A percentile compares a stretch with the other conserved stretches of the same genome.
Conservation (phyloP, 2,329 filamentous ascomycete genomes). For the Botryotinia globosa region DNA sequence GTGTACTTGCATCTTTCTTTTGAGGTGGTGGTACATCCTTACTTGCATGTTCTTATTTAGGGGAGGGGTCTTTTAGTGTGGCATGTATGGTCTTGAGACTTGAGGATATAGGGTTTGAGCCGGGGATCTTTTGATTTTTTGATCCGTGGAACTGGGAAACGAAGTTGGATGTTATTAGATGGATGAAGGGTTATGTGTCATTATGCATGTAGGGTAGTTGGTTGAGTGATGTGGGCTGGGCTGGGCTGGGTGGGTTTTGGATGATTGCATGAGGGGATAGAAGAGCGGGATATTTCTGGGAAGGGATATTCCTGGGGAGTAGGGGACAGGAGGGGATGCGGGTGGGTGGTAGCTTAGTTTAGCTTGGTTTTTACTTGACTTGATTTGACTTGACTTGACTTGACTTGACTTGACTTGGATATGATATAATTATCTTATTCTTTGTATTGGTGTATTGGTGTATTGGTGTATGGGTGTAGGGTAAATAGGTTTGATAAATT, state of each 20-base stretch:
- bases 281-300: background rate
- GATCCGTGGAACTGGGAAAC: background rate
- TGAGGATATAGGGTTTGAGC: background rate
- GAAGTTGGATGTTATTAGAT: background rate
- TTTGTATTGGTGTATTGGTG: background rate
- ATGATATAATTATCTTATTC: background rate
- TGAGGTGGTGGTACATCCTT: background rate
- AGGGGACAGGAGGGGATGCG: too few species aligned
- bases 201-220: background rate
- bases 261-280: background rate
- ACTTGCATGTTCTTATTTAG: background rate
- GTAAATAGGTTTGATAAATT: background rate
- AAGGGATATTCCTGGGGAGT: too few species aligned
- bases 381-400: background rate
- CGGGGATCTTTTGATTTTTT: background rate
- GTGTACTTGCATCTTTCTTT: background rate
- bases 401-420: background rate
- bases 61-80: background rate
- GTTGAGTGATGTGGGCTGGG: background rate
- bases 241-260: background rate
- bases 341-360: background rate
- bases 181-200: background rate
- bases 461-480: background rate
- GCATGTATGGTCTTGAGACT: background rate
- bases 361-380: background rate